phyloP scores from a whole-genome alignment of 768 basidiomycete species.

The Lentinula raphanica region DNA sequence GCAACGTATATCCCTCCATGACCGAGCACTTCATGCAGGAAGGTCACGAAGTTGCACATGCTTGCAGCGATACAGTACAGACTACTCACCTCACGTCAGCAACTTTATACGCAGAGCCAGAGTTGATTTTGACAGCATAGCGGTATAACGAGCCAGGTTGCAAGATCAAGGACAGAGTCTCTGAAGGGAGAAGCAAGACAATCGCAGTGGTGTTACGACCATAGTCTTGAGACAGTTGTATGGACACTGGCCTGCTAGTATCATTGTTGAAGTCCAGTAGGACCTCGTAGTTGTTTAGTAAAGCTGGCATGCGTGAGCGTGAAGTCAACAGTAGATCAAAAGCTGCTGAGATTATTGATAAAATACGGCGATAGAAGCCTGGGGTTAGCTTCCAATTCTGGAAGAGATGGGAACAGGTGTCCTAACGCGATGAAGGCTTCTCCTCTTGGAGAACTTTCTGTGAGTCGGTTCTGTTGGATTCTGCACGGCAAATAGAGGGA shows the following conservation, averaged over 20 bases:
- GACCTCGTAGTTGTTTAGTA: conserved; percentile 56
- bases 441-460: conserved; percentile 16
- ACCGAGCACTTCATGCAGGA: conserved; percentile 44
- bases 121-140: conserved; percentile 61
- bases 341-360: conserved; percentile 10
- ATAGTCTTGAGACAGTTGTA: conserved; percentile 63
- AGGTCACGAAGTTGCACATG: background rate
- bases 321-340: conserved; percentile 31
- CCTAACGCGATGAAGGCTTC: background rate
- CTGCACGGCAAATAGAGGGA: too few species aligned
- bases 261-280: conserved; percentile 68
- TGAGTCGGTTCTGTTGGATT: conserved; percentile 24
- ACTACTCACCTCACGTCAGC: conserved; percentile 61
- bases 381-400: conserved; percentile 7
- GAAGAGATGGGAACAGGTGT: conserved; percentile 6
- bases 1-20: conserved; percentile 63
- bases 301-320: conserved; percentile 47
- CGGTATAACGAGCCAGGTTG: conserved; percentile 66
- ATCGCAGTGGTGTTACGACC: conserved; percentile 49
- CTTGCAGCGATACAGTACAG: conserved; percentile 2
- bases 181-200: conserved; percentile 55
- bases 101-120: conserved; percentile 36
- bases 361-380: conserved; percentile 12
- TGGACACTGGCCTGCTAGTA: conserved; percentile 55
- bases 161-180: conserved; percentile 61